Evolutionary conservation across 1,284 basidiomycete species (phyloP).

Genomic region (Cystobasidiaceae sp.): DNA sequence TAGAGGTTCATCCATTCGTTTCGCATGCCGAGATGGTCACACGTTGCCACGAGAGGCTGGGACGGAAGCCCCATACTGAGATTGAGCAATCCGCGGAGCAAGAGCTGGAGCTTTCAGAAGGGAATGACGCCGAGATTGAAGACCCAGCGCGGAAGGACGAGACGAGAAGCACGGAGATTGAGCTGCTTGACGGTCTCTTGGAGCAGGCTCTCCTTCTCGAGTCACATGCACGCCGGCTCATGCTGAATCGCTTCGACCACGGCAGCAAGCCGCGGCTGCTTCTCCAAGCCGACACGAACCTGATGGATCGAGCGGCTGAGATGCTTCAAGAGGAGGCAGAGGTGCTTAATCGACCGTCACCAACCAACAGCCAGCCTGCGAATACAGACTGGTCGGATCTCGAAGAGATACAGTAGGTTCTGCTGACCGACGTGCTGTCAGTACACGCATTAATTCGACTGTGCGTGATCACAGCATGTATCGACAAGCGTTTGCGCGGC

Average conservation of each 20-base stretch:
- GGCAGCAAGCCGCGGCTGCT: conserved; percentile 45
- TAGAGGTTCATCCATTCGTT: conserved; percentile 42
- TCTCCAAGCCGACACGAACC: conserved; percentile 32
- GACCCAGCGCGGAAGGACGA: no score
- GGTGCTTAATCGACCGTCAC: no score
- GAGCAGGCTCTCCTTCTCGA: conserved; percentile 10
- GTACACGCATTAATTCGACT: neutral
- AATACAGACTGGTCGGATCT: neutral
- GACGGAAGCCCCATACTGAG: no score
- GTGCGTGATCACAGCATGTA: conserved; percentile 38
- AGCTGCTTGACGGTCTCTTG: neutral
- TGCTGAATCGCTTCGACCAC: conserved; percentile 28
- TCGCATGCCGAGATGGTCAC: conserved; percentile 46
- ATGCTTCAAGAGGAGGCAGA: no score
- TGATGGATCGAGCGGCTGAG: conserved; percentile 13
- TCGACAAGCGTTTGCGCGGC: conserved; percentile 47
- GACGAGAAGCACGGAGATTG: no score
- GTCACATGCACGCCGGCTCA: neutral
- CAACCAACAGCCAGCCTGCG: neutral
- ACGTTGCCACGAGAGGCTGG: conserved; percentile 41
- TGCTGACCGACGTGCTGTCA: neutral
- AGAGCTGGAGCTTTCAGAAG: no score
- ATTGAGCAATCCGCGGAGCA: no score
- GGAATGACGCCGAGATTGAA: no score
- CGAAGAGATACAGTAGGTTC: conserved; percentile 24